A percentile compares a stretch with the other conserved stretches of the same genome.
Conservation (phyloP, 2,329 filamentous ascomycete genomes). For the Decorospora gaudefroyi region DNA sequence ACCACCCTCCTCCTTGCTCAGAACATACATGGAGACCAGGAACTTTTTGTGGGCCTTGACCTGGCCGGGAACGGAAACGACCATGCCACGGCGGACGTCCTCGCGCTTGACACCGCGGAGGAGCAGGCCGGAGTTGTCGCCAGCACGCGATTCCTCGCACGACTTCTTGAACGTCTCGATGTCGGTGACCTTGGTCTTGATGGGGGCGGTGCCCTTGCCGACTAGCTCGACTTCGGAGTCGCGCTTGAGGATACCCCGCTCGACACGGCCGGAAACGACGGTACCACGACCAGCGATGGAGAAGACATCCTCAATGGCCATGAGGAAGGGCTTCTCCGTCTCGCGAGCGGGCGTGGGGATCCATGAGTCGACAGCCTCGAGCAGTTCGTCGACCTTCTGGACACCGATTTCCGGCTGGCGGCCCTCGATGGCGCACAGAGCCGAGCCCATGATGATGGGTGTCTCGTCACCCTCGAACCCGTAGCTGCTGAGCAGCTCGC, state of each 20-base stretch:
- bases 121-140: conserved; percentile 97
- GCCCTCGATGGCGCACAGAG: conserved; percentile 88
- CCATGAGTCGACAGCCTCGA: conserved; percentile 89
- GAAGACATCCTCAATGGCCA: conserved; percentile 81
- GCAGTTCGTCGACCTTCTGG: conserved; percentile 86
- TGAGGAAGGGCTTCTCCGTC: conserved; percentile 97
- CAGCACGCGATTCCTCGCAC: conserved; percentile 92
- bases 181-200: conserved; percentile 99
- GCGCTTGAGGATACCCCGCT: conserved; percentile 92
- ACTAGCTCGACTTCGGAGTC: conserved; percentile 94
- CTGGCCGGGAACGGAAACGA: conserved; percentile 79
- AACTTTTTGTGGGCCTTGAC: conserved; percentile 90
- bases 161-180: conserved; percentile 99
- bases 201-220: conserved; percentile 76
- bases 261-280: conserved; percentile 93
- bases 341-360: conserved; percentile 95
- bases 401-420: conserved; percentile 85
- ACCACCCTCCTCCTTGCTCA: conserved; percentile 97
- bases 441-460: conserved; percentile 95
- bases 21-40: conserved; percentile 92
- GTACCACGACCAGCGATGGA: conserved; percentile 81
- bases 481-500: conserved; percentile 88
- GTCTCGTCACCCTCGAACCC: conserved; percentile 98
- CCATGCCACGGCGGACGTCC: conserved; percentile 93
- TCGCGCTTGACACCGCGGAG: conserved; percentile 96